Evolutionary conservation across 2,329 filamentous ascomycete species (phyloP).

Genomic region (Apiospora phragmitis): DNA sequence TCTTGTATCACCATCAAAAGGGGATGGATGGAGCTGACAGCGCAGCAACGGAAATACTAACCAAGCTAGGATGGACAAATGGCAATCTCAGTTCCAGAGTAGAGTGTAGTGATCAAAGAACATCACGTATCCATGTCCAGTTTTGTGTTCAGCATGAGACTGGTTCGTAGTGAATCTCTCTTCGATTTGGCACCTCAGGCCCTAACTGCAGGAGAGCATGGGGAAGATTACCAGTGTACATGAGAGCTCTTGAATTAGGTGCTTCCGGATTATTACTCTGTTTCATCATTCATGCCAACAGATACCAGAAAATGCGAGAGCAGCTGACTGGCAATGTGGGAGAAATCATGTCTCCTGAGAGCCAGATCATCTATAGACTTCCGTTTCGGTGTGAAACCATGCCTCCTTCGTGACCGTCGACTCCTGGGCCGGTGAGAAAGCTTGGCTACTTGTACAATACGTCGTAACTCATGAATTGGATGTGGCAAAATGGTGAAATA

Average conservation of each 20-base stretch:
- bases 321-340: neutral
- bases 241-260: neutral
- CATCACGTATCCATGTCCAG: neutral
- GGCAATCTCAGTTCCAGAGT: neutral
- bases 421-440: neutral
- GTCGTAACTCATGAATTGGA: neutral
- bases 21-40: neutral
- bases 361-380: neutral
- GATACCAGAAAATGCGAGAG: neutral
- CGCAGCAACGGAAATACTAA: neutral
- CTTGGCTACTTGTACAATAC: neutral
- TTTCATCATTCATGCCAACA: neutral
- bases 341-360: neutral
- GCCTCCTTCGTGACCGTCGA: neutral
- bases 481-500: neutral
- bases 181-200: neutral
- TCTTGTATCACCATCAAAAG: neutral
- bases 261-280: neutral
- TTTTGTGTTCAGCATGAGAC: neutral
- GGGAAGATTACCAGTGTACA: neutral
- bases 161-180: neutral
- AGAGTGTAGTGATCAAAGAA: neutral
- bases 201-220: neutral
- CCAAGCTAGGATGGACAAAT: neutral
- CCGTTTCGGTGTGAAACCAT: neutral